Conservation (phyloP, 2,329 filamentous ascomycete genomes). For the Venturia aucupariae region DNA sequence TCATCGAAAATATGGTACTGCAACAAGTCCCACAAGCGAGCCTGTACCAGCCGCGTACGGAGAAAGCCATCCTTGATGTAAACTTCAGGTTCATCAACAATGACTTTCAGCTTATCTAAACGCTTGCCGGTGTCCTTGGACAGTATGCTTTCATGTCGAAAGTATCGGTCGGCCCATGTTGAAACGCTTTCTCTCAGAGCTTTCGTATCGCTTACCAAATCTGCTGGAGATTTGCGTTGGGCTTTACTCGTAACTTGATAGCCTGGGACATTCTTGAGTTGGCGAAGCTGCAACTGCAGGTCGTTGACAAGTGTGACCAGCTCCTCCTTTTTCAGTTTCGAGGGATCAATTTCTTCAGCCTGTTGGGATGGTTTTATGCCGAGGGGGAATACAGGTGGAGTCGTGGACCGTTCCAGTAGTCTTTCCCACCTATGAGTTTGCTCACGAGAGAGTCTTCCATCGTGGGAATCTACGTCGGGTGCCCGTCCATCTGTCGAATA, state of each 20-base stretch:
- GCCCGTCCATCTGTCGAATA: neutral
- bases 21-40: slow-evolving; percentile 1
- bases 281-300: neutral
- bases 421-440: neutral
- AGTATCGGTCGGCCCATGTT: neutral
- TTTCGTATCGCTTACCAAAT: neutral
- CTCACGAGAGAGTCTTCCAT: neutral
- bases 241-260: neutral
- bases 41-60: neutral
- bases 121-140: neutral
- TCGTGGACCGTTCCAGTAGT: no score
- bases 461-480: neutral
- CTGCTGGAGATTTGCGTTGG: neutral
- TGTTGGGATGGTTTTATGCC: neutral
- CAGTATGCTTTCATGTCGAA: neutral
- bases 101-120: neutral
- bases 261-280: neutral
- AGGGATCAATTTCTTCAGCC: neutral
- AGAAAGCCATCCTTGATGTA: neutral
- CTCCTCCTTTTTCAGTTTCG: neutral
- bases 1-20: slow-evolving; percentile 5
- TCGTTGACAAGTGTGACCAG: neutral
- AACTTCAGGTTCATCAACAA: neutral
- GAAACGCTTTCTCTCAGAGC: neutral
- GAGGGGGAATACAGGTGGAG: neutral